These are phyloP conservation scores for Fusarium heterosporum DNA, from an alignment of 2,329 filamentous ascomycete genomes.

Conservation along the genomic window DNA sequence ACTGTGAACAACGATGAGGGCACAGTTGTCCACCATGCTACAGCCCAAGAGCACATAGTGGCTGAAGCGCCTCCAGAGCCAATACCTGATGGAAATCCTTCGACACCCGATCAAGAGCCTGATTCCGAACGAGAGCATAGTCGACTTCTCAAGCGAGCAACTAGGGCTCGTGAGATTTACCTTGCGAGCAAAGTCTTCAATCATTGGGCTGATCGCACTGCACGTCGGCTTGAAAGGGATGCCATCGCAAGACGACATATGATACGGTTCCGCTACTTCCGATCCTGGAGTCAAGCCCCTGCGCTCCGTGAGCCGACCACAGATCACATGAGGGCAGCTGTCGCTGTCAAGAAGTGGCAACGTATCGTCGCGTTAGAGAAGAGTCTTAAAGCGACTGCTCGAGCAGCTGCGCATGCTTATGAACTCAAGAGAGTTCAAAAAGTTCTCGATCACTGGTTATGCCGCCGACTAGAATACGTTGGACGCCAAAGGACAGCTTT, in stretches of 20 bases:
- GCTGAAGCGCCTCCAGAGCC: slow-evolving; percentile 1
- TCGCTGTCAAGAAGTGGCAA: slow-evolving; percentile 51
- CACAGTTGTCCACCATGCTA: slow-evolving; percentile 11
- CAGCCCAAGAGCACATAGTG: slow-evolving; percentile 6
- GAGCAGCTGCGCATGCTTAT: slow-evolving; percentile 39
- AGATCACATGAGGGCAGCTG: slow-evolving; percentile 48
- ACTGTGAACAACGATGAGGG: slow-evolving; percentile 14
- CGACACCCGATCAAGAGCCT: slow-evolving; percentile 13
- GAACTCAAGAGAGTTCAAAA: slow-evolving; percentile 35
- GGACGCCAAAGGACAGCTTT: slow-evolving; percentile 37
- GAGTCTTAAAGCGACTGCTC: slow-evolving; percentile 44
- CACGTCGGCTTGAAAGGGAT: slow-evolving; percentile 74
- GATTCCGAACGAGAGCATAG: slow-evolving; percentile 36
- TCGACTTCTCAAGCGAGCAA: slow-evolving; percentile 62
- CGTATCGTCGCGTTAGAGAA: slow-evolving; percentile 47
- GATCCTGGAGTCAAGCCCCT: slow-evolving; percentile 52
- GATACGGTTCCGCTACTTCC: slow-evolving; percentile 65
- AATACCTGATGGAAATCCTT: slow-evolving; percentile 13
- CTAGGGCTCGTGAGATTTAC: slow-evolving; percentile 72
- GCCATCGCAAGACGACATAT: slow-evolving; percentile 77
- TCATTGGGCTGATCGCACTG: slow-evolving; percentile 73
- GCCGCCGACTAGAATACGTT: slow-evolving; percentile 38
- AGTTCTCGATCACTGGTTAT: slow-evolving; percentile 48
- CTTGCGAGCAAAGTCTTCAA: slow-evolving; percentile 59
- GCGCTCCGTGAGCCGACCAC: slow-evolving; percentile 46